Conservation (phyloP, 169 alveolate genomes). For the Plasmodium gonderi region DNA sequence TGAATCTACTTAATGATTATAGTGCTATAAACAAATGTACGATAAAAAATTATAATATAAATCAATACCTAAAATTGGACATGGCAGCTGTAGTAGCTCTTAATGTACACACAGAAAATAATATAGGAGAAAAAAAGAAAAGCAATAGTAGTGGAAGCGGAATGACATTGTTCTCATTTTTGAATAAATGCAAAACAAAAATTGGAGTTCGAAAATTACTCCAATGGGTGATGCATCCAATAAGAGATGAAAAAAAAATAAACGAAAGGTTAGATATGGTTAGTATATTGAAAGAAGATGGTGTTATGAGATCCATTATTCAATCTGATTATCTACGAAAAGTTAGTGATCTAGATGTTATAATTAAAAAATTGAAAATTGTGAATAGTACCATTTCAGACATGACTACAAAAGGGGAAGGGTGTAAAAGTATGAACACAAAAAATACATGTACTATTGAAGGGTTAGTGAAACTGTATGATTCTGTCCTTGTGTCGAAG, state of each 20-base stretch:
- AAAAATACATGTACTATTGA: conserved; percentile 64
- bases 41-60: conserved; percentile 75
- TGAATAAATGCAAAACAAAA: conserved; percentile 94
- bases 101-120: conserved; percentile 68
- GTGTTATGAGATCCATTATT: conserved; percentile 77
- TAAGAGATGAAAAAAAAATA: conserved; percentile 91
- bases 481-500: conserved; percentile 61
- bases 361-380: conserved; percentile 78
- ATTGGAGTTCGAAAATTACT: conserved; percentile 94
- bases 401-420: background rate
- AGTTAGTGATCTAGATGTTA: conserved; percentile 86
- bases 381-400: background rate
- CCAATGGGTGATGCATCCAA: conserved; percentile 96
- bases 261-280: conserved; percentile 94
- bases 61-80: conserved; percentile 80
- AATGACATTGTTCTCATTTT: conserved; percentile 83
- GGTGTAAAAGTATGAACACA: background rate
- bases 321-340: conserved; percentile 85
- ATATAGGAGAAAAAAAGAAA: background rate
- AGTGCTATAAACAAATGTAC: conserved; percentile 76
- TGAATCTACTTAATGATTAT: conserved; percentile 74
- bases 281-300: conserved; percentile 88
- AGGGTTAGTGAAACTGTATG: conserved; percentile 78
- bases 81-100: conserved; percentile 83
- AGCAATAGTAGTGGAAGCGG: conserved; percentile 12